phyloP scores from a whole-genome alignment of 371 early-diverging fungal genomes.

The Rhizopus arrhizus region DNA sequence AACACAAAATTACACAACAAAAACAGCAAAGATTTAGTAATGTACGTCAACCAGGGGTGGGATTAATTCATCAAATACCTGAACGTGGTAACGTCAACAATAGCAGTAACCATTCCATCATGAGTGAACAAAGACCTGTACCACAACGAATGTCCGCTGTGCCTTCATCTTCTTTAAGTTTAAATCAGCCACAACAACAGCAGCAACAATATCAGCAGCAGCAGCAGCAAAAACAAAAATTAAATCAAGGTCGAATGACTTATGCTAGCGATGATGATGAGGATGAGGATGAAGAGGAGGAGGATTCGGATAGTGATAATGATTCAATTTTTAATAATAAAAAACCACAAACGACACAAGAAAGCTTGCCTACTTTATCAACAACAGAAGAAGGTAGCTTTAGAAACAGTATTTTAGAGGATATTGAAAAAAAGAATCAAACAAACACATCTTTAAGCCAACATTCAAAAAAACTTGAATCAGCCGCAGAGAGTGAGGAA shows the following conservation, averaged over 20 bases:
- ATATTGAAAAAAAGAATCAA: constrained; percentile 17
- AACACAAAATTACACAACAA: constrained; percentile 19
- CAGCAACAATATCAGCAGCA: neutral
- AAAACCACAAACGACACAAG: constrained; percentile 4
- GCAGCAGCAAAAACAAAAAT: neutral
- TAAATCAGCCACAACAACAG: constrained; percentile 7
- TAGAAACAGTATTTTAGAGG: constrained; percentile 13
- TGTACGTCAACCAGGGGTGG: constrained; percentile 12
- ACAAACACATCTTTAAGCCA: neutral
- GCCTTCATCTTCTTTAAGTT: neutral
- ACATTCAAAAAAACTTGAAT: constrained; percentile 5
- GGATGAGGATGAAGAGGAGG: constrained; percentile 36
- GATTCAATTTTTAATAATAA: constrained; percentile 21
- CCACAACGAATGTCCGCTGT: too few relatives aligned
- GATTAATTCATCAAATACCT: constrained; percentile 31
- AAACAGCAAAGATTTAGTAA: constrained; percentile 1
- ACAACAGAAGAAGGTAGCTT: constrained; percentile 18
- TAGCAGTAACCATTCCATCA: neutral
- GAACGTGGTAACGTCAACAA: neutral
- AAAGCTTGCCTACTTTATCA: constrained; percentile 9
- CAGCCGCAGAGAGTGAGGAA: constrained; percentile 16
- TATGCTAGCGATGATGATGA: constrained; percentile 51
- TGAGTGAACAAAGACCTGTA: too few relatives aligned
- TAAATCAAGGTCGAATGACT: constrained; percentile 8
- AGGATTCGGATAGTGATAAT: constrained; percentile 30